Evolutionary conservation across 139 green algal species (phyloP).

Genomic region (Tetratostichococcus sp.): DNA sequence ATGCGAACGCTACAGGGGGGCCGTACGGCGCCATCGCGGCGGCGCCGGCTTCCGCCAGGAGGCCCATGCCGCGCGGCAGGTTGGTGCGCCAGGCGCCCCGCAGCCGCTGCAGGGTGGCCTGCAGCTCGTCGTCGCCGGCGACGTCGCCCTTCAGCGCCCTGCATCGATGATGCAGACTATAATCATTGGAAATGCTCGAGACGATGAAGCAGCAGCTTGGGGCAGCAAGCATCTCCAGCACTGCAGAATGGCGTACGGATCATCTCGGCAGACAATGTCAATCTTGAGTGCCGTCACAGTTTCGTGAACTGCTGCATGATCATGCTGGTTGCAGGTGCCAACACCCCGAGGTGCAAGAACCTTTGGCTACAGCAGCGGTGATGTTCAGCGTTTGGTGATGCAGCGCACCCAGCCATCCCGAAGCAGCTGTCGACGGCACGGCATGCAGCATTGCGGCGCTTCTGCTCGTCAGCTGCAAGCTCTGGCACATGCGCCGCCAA

Average conservation of each 20-base stretch:
- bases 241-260: too few species aligned
- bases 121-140: neutral
- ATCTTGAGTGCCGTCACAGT: too few species aligned
- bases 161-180: too few species aligned
- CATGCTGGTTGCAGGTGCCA: too few species aligned
- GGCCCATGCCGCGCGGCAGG: neutral
- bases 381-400: neutral
- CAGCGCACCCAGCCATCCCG: neutral
- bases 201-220: too few species aligned
- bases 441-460: neutral
- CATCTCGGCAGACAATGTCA: too few species aligned
- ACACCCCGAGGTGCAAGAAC: too few species aligned
- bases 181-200: too few species aligned
- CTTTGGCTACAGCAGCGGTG: neutral
- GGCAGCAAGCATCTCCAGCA: too few species aligned
- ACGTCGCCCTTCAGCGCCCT: too few species aligned
- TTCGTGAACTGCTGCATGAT: too few species aligned
- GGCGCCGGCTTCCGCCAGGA: neutral
- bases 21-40: neutral
- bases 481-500: neutral
- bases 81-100: neutral
- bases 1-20: too few species aligned
- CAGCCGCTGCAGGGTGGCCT: neutral
- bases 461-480: neutral
- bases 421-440: neutral